Evolutionary conservation across 2,329 filamentous ascomycete species (phyloP), one percentile per base, ranked within the genome.

Genomic region (Sporothrix dimorphospora): DNA sequence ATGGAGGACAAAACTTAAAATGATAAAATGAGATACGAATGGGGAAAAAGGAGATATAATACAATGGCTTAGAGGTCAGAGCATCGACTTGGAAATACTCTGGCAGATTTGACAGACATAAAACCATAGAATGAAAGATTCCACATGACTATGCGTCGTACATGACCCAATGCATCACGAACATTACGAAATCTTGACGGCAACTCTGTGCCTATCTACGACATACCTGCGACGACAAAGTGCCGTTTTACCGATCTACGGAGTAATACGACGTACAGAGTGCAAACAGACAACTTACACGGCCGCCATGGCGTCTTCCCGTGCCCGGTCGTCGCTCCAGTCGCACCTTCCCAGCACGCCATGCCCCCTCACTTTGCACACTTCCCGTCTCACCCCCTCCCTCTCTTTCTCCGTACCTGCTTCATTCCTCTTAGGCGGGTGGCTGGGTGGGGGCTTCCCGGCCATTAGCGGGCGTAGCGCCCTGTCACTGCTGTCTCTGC

Each of bases 281-380:
- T 34, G 6, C 30, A 34, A 6, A 6, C 30, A 45, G 42, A 14
- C 42, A 45, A 3, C 42, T 14, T 14, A 12, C 12, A 4, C 42
- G 42, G 11, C 42, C 42, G 14, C 42, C 3, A 42, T 42, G 40
- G 21, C 3, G 38, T 14, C 12, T 30, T 16, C 42, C 42, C 14
- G 42, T 19, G 42, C 16, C 42, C 16, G 42, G 42, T 16, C 42
- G 21, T 47, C 59, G 3, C n/a, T 24, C 21, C 12, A 21, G 59
- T 45, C 38, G 40, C 40, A 65, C 40, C 38, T 65, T 65, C 40
- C 57, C 40, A 65, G 40, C 61, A 65, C 61, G 61, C 40, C 40
- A 65, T 65, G 11, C n/a, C 57, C 57, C 57, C 34, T 61, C 34
- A 24, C 57, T 24, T 40, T 38, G 16, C 27, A 59, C 55, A n/a